These are phyloP conservation scores for Alternaria sp. DNA, from an alignment of 2,329 filamentous ascomycete species.

Conservation along the genomic window DNA sequence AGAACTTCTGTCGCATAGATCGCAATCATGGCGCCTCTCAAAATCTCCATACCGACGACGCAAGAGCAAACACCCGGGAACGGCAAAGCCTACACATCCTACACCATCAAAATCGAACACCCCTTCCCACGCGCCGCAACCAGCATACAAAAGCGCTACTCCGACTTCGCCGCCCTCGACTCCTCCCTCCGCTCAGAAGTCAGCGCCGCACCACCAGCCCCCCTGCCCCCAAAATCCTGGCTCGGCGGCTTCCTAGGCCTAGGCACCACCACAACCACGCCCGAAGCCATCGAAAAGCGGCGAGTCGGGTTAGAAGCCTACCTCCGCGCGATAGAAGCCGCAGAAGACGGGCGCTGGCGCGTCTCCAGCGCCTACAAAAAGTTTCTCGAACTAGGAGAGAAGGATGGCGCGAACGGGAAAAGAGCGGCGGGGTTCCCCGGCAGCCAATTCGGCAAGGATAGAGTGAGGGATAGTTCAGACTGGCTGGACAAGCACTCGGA, in stretches of 20 bases:
- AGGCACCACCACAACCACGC: slow-evolving; percentile 68
- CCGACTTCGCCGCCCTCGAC: slow-evolving; percentile 76
- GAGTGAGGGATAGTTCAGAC: slow-evolving; percentile 59
- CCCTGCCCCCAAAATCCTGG: slow-evolving; percentile 78
- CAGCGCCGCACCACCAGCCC: slow-evolving; percentile 67
- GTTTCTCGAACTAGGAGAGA: slow-evolving; percentile 68
- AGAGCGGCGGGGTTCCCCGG: slow-evolving; percentile 28
- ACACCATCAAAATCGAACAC: slow-evolving; percentile 78
- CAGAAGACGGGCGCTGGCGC: slow-evolving; percentile 77
- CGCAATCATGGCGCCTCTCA: slow-evolving; percentile 52
- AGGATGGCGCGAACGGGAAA: slow-evolving; percentile 27
- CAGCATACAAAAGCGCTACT: slow-evolving; percentile 81
- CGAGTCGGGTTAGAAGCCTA: slow-evolving; percentile 73
- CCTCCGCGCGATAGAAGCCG: slow-evolving; percentile 72
- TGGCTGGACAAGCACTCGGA: slow-evolving; percentile 81
- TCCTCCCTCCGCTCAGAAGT: slow-evolving; percentile 64
- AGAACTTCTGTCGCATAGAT: no score
- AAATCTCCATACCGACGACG: slow-evolving; percentile 56
- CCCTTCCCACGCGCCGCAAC: slow-evolving; percentile 78
- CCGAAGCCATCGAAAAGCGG: slow-evolving; percentile 74
- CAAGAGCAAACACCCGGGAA: slow-evolving; percentile 57
- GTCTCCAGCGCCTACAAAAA: slow-evolving; percentile 73
- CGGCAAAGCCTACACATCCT: slow-evolving; percentile 73
- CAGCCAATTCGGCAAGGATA: slow-evolving; percentile 47
- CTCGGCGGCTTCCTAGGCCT: slow-evolving; percentile 60